Base-by-base conservation (phyloP, 768 basidiomycete species). In the Mycena pura region DNA sequence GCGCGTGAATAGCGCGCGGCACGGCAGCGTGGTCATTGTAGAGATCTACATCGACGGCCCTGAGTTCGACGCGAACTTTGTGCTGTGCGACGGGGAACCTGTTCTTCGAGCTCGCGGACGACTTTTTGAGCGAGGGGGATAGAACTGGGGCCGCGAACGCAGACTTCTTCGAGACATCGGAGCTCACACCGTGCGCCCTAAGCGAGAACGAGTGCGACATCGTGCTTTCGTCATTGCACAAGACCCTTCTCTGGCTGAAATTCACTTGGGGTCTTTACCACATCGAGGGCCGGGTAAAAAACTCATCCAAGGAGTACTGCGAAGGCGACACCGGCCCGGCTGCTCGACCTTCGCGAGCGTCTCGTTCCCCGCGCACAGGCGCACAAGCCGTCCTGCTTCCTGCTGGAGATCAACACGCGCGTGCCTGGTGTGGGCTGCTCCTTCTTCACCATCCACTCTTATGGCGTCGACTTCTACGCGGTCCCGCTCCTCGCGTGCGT, bases 211-310 rank as follows among this genome's bases (percentile, higher is more conserved):
- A 62, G 32, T 47, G 60, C 19, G 60, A 55, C 5, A 49, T 50
- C 19, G 60, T 62, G 6, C 27, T 25, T 29, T 28, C 11, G 14
- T 55, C 60, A 5, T 15, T 62, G 13, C 53, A 56, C 53, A 43
- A 53, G 27, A 62, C 60, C 1, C 44, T 62, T 1, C 53, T 62
- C 14, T 36, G 14, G 0, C 41, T 62, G 2, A 54, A 54, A 21
- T 62, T 62, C 60, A 62, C 47, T 10, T 62, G 60, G 60, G 60
- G 60, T 6, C 53, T 62, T 13, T 62, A 55, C 22, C 60, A 62
- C 31, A 36, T 62, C 41, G 60, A 62, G 25, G 60, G 60, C 6
- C 60, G 60, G n/a, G 53, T 62, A n/a, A 62, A 62, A 17, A 54
- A 62, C 41, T 62, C 60, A 21, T n/a, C 47, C 5, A 62, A 56